Percentiles rank a stretch among this genome's conserved stretches.
Evolutionary conservation across 345 rosid genomes (phyloP).

Genomic region (Kernera saxatilis): DNA sequence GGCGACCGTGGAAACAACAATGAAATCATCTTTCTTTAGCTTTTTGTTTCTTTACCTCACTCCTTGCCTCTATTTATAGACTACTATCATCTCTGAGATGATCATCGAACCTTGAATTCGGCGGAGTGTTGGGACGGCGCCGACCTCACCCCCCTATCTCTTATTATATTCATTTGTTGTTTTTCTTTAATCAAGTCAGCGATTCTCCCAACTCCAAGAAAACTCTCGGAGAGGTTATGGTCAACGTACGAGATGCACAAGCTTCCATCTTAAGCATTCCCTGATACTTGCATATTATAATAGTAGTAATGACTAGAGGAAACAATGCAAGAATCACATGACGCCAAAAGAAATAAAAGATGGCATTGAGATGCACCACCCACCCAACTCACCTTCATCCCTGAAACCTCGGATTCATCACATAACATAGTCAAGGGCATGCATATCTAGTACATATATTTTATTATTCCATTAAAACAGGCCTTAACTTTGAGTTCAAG

Average conservation of each 20-base stretch:
- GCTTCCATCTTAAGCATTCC: slow-evolving; percentile 24
- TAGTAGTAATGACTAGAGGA: slow-evolving; percentile 12
- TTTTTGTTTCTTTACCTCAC: slow-evolving; percentile 3
- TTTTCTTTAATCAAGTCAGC: slow-evolving; percentile 23
- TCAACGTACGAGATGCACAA: slow-evolving; percentile 31
- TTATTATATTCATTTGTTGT: slow-evolving; percentile 14
- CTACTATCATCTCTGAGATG: slow-evolving; percentile 4
- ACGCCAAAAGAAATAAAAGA: neutral
- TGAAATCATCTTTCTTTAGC: slow-evolving; percentile 42
- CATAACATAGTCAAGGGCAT: slow-evolving; percentile 5
- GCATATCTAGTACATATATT: neutral
- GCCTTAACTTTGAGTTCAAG: slow-evolving; percentile 16
- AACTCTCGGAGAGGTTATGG: slow-evolving; percentile 9
- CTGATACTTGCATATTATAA: slow-evolving; percentile 16
- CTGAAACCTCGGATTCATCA: slow-evolving; percentile 21
- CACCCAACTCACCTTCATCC: slow-evolving; percentile 10
- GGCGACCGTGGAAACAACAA: slow-evolving; percentile 38
- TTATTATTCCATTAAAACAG: slow-evolving; percentile 14
- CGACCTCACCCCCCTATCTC: slow-evolving; percentile 39
- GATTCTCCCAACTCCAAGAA: slow-evolving; percentile 24
- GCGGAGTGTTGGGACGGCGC: slow-evolving; percentile 57
- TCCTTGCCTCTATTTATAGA: slow-evolving; percentile 8
- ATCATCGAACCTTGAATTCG: slow-evolving; percentile 14
- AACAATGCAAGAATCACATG: slow-evolving; percentile 21
- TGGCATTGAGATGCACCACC: slow-evolving; percentile 14